Base-by-base conservation (phyloP, 257 asterid genomes). In the Linderniella brevidens region DNA sequence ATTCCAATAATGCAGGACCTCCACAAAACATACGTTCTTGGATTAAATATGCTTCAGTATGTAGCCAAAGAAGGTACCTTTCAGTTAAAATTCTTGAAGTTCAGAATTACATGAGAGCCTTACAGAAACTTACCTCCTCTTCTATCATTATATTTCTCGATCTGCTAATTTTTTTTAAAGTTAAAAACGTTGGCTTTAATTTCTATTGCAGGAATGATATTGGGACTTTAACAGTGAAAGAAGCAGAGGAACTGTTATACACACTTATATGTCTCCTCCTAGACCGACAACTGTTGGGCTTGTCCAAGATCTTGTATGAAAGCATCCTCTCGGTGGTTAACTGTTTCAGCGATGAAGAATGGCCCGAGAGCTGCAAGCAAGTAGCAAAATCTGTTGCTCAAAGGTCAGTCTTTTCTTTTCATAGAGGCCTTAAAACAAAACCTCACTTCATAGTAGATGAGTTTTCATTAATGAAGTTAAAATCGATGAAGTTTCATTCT, bases 21-120 rank as follows among this genome's bases (percentile, higher is more conserved):
- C 96, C 94, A 1, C 81, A 78, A 64, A 90, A 85, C 65, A 74
- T 90, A 54, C 75, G 72, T 50, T 57, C 62, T 48, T 90, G 90
- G 96, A 74, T 90, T 49, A 81, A 71, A 44, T 75, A 15, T 42
- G 71, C 50, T 35, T 48, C 74, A 13, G 63, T 49, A 45, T 78
- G 78, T 57, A 78, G 78, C 77, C 71, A 63, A 68, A 56, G 50
- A 62, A 90, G 98, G 96, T 85, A 46, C 49, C 36, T 2, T 25
- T 25, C 32, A 25, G 32, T 25, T 25, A 2, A 2, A 25, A 25
- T 25, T 25, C 32, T 25, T 3, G 32, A 25, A 25, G 32, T 25
- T 25, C 32, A 2, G 4, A 25, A 25, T 3, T 25, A 25, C 6
- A 25, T 25, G 32, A 25, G 32, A 25, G 32, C 4, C 32, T 25